Evolutionary conservation across 371 early-diverging fungal genomes (phyloP).

Genomic region (Rhizopus delemar): DNA sequence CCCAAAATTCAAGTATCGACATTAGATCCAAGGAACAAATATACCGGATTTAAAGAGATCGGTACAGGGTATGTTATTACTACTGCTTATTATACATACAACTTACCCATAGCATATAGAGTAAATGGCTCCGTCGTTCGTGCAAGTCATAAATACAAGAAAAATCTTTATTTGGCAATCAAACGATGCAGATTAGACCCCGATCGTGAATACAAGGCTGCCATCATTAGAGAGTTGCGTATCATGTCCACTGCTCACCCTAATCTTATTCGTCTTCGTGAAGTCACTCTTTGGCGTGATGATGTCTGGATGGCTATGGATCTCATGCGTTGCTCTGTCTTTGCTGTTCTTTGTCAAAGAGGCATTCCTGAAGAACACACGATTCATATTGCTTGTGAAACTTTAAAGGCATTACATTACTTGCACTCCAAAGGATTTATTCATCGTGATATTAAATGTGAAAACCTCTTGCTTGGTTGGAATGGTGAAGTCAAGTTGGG

Average conservation of each 20-base stretch:
- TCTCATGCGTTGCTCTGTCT: constrained; percentile 49
- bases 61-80: constrained; percentile 45
- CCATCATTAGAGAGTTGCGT: constrained; percentile 49
- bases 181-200: constrained; percentile 52
- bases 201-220: constrained; percentile 51
- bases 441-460: constrained; percentile 96
- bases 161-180: constrained; percentile 45
- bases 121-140: constrained; percentile 54
- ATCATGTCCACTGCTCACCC: constrained; percentile 53
- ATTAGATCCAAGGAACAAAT: constrained; percentile 48
- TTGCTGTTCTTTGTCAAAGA: constrained; percentile 53
- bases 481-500: constrained; percentile 96
- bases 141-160: constrained; percentile 44
- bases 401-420: constrained; percentile 79
- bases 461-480: constrained; percentile 94
- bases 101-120: constrained; percentile 19
- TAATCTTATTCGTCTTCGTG: constrained; percentile 47
- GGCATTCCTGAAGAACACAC: constrained; percentile 54
- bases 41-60: constrained; percentile 48
- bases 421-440: constrained; percentile 95
- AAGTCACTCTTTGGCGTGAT: constrained; percentile 50
- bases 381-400: constrained; percentile 46
- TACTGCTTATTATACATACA: no score
- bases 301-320: constrained; percentile 60
- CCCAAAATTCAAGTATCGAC: constrained; percentile 42